Percentiles rank a stretch among this genome's conserved stretches.
Conservation (phyloP, 306 rosid species). For the Dryas octopetala region DNA sequence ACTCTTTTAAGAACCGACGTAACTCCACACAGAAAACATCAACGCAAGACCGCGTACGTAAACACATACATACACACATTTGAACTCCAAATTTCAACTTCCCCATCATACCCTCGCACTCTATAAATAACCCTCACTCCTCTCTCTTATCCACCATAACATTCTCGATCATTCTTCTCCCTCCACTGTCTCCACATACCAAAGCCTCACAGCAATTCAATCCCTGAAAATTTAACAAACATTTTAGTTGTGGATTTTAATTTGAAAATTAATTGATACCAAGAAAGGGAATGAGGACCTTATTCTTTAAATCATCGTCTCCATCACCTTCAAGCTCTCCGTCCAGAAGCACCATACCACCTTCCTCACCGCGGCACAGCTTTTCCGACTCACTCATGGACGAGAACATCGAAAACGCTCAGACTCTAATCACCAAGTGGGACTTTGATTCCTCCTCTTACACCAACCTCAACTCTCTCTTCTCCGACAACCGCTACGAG, state of each 20-base stretch:
- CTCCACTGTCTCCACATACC: not conserved
- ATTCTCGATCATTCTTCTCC: too few species aligned
- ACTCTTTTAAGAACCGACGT: not conserved
- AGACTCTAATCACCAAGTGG: constrained; percentile 53
- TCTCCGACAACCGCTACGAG: constrained; percentile 53
- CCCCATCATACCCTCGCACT: not conserved
- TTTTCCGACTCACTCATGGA: constrained; percentile 56
- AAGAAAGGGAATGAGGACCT: constrained; percentile 36
- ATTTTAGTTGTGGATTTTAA: not conserved
- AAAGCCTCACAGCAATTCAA: not conserved
- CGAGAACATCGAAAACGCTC: constrained; percentile 60
- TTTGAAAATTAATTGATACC: constrained; percentile 21
- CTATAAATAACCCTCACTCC: constrained; percentile 17
- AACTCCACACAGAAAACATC: not conserved
- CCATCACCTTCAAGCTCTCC: constrained; percentile 42
- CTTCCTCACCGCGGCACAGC: constrained; percentile 32
- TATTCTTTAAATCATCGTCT: constrained; percentile 40
- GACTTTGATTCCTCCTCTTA: constrained; percentile 15
- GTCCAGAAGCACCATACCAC: constrained; percentile 2
- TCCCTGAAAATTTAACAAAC: too few species aligned
- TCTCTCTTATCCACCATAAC: not conserved
- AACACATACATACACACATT: not conserved
- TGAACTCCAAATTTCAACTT: not conserved
- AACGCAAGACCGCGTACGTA: not conserved
- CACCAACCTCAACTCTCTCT: constrained; percentile 31